Evolutionary conservation across 1,284 basidiomycete species (phyloP).

Genomic region (Fomitiporia mediterranea): DNA sequence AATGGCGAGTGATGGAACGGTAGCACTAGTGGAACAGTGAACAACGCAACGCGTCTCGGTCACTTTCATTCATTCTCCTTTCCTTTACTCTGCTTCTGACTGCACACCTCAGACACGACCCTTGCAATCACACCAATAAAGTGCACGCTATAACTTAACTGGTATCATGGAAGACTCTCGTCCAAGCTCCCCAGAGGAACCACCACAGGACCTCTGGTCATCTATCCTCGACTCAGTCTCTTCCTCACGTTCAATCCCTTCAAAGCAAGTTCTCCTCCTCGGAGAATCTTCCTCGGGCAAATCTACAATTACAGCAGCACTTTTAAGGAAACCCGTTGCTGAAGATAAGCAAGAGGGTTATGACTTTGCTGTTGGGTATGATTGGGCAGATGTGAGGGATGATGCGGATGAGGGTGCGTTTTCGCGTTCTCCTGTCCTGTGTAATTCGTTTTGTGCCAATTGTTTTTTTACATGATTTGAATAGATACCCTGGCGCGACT

Average conservation of each 20-base stretch:
- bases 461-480: slow-evolving; percentile 12
- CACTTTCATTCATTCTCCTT: background rate
- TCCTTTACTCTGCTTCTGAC: background rate
- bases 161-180: slow-evolving; percentile 51
- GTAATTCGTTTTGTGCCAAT: slow-evolving; percentile 9
- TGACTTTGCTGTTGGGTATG: slow-evolving; percentile 84
- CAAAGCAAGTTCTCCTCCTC: slow-evolving; percentile 80
- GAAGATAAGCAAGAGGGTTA: slow-evolving; percentile 52
- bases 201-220: slow-evolving; percentile 83
- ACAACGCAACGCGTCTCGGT: slow-evolving; percentile 11
- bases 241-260: slow-evolving; percentile 75
- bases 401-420: slow-evolving; percentile 80
- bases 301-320: slow-evolving; percentile 61
- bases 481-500: slow-evolving; percentile 81
- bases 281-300: slow-evolving; percentile 77
- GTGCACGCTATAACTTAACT: too few species aligned
- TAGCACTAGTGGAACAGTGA: background rate
- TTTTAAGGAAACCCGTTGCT: slow-evolving; percentile 63
- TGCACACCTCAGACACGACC: background rate
- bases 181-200: slow-evolving; percentile 59
- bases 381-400: slow-evolving; percentile 80
- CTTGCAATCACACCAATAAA: background rate
- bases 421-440: slow-evolving; percentile 1
- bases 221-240: slow-evolving; percentile 89
- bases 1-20: background rate